A percentile compares a stretch with the other conserved stretches of the same genome.
Evolutionary conservation across 2,329 filamentous ascomycete species (phyloP).

Genomic region (Sporothrix curviconia): DNA sequence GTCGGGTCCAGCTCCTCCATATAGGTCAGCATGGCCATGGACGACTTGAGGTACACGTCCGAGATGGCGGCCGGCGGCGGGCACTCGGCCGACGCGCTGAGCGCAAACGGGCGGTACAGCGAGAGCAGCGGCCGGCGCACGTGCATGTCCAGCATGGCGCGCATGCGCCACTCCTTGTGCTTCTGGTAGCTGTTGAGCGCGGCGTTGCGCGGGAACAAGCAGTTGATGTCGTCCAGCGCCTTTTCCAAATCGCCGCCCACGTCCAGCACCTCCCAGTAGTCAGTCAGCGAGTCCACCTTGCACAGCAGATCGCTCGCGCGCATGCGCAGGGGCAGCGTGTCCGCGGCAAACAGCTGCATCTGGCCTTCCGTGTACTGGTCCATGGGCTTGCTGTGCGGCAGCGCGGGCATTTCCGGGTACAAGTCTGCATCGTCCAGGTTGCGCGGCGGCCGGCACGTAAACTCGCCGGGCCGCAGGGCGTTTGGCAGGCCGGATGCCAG

Average conservation of each 20-base stretch:
- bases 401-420: slow-evolving; percentile 39
- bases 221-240: slow-evolving; percentile 49
- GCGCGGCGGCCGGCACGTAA: slow-evolving; percentile 45
- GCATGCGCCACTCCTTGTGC: slow-evolving; percentile 45
- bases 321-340: slow-evolving; percentile 43
- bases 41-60: slow-evolving; percentile 46
- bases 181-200: slow-evolving; percentile 37
- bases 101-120: slow-evolving; percentile 48
- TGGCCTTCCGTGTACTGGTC: slow-evolving; percentile 48
- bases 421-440: slow-evolving; percentile 49
- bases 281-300: slow-evolving; percentile 45
- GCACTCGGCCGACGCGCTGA: slow-evolving; percentile 41
- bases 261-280: slow-evolving; percentile 48
- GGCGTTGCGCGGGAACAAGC: slow-evolving; percentile 42
- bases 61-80: slow-evolving; percentile 41
- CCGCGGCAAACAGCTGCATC: slow-evolving; percentile 48
- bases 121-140: slow-evolving; percentile 45
- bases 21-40: slow-evolving; percentile 49
- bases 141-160: slow-evolving; percentile 48
- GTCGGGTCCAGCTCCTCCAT: slow-evolving; percentile 47
- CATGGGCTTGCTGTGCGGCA: slow-evolving; percentile 44
- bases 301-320: slow-evolving; percentile 45
- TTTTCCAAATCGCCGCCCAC: slow-evolving; percentile 47
- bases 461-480: slow-evolving; percentile 46
- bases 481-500: slow-evolving; percentile 47